A percentile compares a stretch with the other conserved stretches of the same genome.
Evolutionary conservation across 345 rosid species (phyloP).

Genomic region (Eucalyptus virginea): DNA sequence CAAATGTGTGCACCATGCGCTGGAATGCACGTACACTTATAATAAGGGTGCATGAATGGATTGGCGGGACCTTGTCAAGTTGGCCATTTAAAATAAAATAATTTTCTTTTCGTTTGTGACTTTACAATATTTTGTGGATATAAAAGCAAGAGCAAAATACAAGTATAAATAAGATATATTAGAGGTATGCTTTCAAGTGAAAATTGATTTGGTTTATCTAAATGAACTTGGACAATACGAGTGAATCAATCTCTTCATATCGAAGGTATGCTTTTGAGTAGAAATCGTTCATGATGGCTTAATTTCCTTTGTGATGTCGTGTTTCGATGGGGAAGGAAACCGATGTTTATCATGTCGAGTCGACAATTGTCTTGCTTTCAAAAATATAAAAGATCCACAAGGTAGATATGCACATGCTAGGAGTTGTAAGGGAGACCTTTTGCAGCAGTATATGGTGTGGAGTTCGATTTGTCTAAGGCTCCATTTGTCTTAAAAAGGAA

Average conservation of each 20-base stretch:
- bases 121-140: not conserved
- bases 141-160: not conserved
- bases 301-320: not conserved
- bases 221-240: not conserved
- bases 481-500: not conserved
- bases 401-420: not conserved
- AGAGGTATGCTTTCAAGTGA: accelerated
- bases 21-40: not conserved
- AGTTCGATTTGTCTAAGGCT: not conserved
- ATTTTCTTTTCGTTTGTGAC: not conserved
- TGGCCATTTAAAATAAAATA: not conserved
- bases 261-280: not conserved
- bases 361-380: not conserved
- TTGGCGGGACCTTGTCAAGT: not conserved
- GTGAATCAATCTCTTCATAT: not conserved
- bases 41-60: not conserved
- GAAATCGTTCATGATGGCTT: not conserved
- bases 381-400: not conserved
- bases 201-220: not conserved
- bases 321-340: not conserved
- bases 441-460: not conserved
- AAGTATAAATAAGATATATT: not conserved
- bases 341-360: not conserved
- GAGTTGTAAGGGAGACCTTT: not conserved
- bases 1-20: not conserved